Evolutionary conservation across 768 basidiomycete species (phyloP), one percentile per base, ranked within the genome.

Genomic region (Xerocomellus amylosporus): DNA sequence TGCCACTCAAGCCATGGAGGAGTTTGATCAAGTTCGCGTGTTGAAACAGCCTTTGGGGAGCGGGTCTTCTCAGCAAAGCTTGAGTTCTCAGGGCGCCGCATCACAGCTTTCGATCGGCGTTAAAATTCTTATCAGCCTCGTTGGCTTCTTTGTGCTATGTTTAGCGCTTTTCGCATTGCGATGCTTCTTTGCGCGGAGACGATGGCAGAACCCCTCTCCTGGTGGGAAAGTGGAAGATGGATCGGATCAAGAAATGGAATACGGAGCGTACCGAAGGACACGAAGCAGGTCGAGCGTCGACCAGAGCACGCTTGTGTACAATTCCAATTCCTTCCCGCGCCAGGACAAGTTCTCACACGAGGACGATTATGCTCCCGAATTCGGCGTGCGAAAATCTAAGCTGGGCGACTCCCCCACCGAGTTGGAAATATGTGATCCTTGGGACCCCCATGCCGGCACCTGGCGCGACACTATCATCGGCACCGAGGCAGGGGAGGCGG

Each of bases 11-110:
- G 90, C 90, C 0, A 61, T 90, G 54, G 69, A 77, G 2, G 87
- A 91, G 58, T 93, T 91, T 71, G 65, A 83, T 42, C 79, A 75
- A 5, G 87, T 90, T 5, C 82, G 90, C 5, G 80, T 91, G 14
- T 71, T 85, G 31, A 79, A 85, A 45, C 76, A 83, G 54, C 83
- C 88, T 0, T 70, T 89, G n/a, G 64, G 63, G 44, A 44, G 58
- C 58, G 10, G 53, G 47, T 17, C 58, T 54, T 20, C 50, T 44
- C 51, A 53, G 44, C 50, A 59, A 49, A 50, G 45, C 20, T 22
- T 52, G 3, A 17, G 43, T 31, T 22, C 62, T 4, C 51, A 57
- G n/a, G 19, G 46, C 7, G 64, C 57, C 5, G 73, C 72, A 20
- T 71, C 75, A 49, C 75, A 75, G 55, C 60, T 84, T 5, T 79